Conservation (phyloP, 2,329 filamentous ascomycete species). For the Cadophora malorum region DNA sequence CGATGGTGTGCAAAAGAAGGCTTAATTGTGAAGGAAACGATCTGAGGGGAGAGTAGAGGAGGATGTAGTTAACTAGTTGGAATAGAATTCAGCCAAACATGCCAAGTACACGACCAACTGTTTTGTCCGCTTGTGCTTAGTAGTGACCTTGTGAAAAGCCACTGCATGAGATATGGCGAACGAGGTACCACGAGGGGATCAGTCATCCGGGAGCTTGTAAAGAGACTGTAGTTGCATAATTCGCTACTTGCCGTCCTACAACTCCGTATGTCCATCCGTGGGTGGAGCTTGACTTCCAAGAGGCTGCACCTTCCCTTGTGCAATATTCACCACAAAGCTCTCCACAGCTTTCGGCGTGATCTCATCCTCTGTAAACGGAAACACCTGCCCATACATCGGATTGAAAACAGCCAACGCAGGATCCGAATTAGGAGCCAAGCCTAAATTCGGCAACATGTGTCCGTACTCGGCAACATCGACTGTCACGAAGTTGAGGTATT, state of each 20-base stretch:
- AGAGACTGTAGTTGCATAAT: background rate
- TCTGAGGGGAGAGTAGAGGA: background rate
- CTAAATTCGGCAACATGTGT: conserved; percentile 51
- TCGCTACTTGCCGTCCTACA: background rate
- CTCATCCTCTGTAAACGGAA: conserved; percentile 46
- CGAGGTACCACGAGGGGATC: no score
- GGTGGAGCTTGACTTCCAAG: background rate
- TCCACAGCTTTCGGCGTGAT: conserved; percentile 49
- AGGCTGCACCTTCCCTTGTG: conserved; percentile 42
- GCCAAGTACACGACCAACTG: no score
- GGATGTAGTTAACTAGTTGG: no score
- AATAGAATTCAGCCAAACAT: no score
- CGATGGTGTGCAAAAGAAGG: conserved; percentile 31
- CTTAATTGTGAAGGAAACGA: background rate
- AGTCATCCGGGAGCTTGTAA: no score
- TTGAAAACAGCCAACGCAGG: conserved; percentile 54
- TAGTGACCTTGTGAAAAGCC: no score
- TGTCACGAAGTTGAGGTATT: conserved; percentile 56
- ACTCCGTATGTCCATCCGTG: conserved; percentile 10
- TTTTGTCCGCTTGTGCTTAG: no score
- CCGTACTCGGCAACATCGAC: conserved; percentile 54
- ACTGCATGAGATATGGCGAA: no score
- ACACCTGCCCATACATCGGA: conserved; percentile 52
- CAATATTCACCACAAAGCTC: conserved; percentile 53
- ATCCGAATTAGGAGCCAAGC: conserved; percentile 42